phyloP scores from a whole-genome alignment of 495 filamentous ascomycete genomes.

The Hyphodiscus hymeniophilus region DNA sequence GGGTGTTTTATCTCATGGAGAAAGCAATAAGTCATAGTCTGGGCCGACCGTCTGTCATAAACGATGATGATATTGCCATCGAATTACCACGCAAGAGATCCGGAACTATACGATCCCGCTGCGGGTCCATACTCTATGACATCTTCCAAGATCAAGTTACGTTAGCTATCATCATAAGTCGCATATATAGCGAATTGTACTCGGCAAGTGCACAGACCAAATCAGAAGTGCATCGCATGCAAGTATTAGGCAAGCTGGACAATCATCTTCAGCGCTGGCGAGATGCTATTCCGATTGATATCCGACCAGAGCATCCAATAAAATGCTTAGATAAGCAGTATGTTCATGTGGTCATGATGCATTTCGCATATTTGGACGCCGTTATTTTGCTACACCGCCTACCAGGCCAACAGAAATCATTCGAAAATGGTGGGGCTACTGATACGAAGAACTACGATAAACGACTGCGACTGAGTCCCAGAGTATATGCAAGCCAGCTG shows the following conservation, averaged over 20 bases:
- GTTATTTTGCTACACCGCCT: constrained; percentile 8
- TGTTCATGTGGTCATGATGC: constrained; percentile 8
- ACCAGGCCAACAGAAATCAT: constrained; percentile 2
- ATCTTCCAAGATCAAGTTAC: constrained; percentile 5
- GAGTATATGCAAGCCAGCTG: constrained; percentile 5
- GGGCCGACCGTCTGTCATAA: constrained; percentile 14
- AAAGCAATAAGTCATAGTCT: constrained; percentile 5
- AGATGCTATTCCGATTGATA: constrained; percentile 8
- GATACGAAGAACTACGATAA: not conserved
- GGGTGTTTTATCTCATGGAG: constrained; percentile 26
- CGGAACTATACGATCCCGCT: not conserved
- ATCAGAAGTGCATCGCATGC: constrained; percentile 8
- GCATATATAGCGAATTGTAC: constrained; percentile 15
- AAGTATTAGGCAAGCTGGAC: constrained; percentile 5
- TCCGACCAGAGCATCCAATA: constrained; percentile 10
- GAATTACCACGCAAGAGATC: not conserved
- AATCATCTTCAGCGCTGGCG: constrained; percentile 13
- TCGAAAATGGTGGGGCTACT: not conserved
- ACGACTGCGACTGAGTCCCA: not conserved
- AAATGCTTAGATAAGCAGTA: constrained; percentile 4
- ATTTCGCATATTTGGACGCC: constrained; percentile 14
- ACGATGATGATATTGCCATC: constrained; percentile 17
- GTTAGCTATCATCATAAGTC: constrained; percentile 7
- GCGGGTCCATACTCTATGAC: constrained; percentile 4
- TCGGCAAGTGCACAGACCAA: constrained; percentile 9